Evolutionary conservation across 441 rosid genomes (phyloP), one percentile per base, ranked within the genome.

Genomic region (Erodium chrysanthum): DNA sequence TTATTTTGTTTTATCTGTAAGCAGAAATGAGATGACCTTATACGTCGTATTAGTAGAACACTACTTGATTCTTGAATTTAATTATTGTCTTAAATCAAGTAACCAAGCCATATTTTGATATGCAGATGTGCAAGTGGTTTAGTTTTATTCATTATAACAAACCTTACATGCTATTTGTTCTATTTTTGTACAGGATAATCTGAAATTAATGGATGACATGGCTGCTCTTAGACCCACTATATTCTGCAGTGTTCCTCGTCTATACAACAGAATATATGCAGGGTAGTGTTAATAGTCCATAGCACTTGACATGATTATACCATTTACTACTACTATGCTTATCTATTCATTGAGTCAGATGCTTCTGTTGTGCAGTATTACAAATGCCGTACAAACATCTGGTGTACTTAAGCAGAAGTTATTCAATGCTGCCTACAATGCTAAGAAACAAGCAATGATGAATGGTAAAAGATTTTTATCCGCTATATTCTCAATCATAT

Each of bases 241-340:
- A 74, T 95, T 95, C 83, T 80, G 86, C 86, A 92, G 99, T 64
- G 97, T 94, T 74, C 99, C 99, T 82, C 96, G 97, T 71, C 79
- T 91, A 70, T 91, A 85, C 75, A 91, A 91, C 70, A 89, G 97
- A 84, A 90, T 94, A 77, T 94, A 94, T 77, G 86, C 75, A 54
- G 90, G 99, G 99, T 94, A 75, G 12, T 27, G 12, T 37, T 37
- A 65, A 69, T 74, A 52, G 3, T 62, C 68, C 60, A 23, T 50
- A 62, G 70, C 71, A 68, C 33, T 66, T 80, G 52, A 77, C 70
- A 54, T 70, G 21, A 58, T 61, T 33, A 50, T 31, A 12, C 72
- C 69, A 67, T 17, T 72, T 63, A 60, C 12, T 42, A 44, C 15
- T 50, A 11, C 64, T 66, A 40, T 71, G 50, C 69, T 81, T 62